phyloP scores from a whole-genome alignment of 2,329 filamentous ascomycete genomes.

The Alternaria ventricosa region DNA sequence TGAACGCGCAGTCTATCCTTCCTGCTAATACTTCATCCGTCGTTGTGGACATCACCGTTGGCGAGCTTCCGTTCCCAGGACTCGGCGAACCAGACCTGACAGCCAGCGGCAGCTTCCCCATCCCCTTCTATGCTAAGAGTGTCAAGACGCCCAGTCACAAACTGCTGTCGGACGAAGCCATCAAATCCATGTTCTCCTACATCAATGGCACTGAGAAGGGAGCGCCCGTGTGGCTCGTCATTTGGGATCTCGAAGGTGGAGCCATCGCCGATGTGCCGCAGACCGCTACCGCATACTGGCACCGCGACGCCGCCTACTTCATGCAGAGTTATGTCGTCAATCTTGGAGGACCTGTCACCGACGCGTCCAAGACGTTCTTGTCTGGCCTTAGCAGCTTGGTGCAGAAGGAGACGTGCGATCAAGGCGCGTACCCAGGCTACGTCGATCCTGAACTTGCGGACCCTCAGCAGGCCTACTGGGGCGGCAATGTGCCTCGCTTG shows the following conservation, averaged over 20 bases:
- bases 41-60: not conserved
- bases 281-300: not conserved
- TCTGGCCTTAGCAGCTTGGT: not conserved
- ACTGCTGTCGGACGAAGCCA: not conserved
- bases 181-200: not conserved
- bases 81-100: not conserved
- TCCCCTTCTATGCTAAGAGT: not conserved
- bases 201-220: not conserved
- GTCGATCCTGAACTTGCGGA: not conserved
- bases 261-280: not conserved
- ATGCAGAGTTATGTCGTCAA: not conserved
- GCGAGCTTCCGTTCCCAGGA: not conserved
- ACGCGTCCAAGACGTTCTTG: not conserved
- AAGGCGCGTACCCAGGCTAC: not conserved
- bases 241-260: not conserved
- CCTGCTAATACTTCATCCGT: not conserved
- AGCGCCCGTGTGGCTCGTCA: not conserved
- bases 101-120: not conserved
- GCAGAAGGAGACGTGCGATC: not conserved
- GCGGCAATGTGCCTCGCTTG: not conserved
- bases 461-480: conserved; percentile 1
- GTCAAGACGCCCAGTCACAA: not conserved
- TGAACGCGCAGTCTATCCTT: not conserved
- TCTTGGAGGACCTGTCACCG: not conserved
- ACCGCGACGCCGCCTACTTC: not conserved